Percentiles rank a stretch among this genome's conserved stretches.
These are phyloP conservation scores for Fusarium dimerum DNA, from an alignment of 2,329 filamentous ascomycete species.

Conservation along the genomic window DNA sequence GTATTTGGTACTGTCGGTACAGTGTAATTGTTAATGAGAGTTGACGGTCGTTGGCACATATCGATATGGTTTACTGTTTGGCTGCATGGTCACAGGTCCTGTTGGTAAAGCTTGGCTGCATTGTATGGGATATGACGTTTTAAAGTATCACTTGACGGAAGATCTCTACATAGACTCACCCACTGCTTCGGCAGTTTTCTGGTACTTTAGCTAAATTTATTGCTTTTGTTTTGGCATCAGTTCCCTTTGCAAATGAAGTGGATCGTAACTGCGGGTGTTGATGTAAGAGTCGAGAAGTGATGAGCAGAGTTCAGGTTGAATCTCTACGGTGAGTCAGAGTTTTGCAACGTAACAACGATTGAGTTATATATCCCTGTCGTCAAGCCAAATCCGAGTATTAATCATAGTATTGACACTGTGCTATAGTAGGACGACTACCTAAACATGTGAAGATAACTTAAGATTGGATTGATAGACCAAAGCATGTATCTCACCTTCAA, in stretches of 20 bases:
- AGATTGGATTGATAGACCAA: background rate
- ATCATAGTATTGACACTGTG: background rate
- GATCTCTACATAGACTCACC: background rate
- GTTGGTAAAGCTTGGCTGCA: conserved; percentile 4
- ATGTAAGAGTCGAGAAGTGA: background rate
- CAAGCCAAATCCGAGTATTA: too few relatives aligned
- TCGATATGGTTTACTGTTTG: conserved; percentile 8
- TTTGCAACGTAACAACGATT: background rate
- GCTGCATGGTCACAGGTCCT: conserved; percentile 12
- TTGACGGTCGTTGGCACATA: conserved; percentile 17
- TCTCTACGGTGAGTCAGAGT: too few relatives aligned
- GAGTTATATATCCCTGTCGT: too few relatives aligned
- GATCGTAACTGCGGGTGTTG: background rate
- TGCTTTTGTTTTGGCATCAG: background rate
- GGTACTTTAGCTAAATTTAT: background rate
- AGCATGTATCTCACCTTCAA: conserved; percentile 82
- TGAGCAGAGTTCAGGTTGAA: background rate
- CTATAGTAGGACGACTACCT: background rate
- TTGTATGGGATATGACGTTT: conserved; percentile 12
- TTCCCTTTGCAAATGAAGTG: too few relatives aligned
- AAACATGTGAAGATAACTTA: background rate
- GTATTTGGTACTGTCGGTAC: background rate
- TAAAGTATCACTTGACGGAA: conserved; percentile 11
- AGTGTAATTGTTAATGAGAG: background rate
- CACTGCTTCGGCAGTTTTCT: background rate